These are phyloP conservation scores for Staphylotrichum tortipilum DNA, from an alignment of 495 filamentous ascomycete species.

Conservation along the genomic window DNA sequence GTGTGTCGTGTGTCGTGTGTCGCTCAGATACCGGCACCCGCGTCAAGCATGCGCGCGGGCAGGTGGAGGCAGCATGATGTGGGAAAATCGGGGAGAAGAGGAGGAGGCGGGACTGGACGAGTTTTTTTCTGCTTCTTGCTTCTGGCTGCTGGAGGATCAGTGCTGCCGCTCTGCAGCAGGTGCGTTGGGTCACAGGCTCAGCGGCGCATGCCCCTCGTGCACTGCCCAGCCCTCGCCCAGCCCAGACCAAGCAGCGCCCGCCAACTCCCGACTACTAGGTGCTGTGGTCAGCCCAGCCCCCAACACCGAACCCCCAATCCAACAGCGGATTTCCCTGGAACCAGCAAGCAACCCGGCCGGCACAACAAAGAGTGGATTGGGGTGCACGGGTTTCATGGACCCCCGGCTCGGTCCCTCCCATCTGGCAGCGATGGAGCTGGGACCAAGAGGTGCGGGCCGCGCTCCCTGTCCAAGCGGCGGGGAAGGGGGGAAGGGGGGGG, in stretches of 20 bases:
- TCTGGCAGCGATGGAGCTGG: slow-evolving; percentile 9
- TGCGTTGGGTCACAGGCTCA: slow-evolving; percentile 23
- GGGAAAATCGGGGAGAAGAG: slow-evolving; percentile 1
- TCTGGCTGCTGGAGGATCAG: slow-evolving; percentile 25
- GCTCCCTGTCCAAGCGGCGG: slow-evolving; percentile 2
- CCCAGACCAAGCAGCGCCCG: too few species aligned
- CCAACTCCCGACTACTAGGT: too few species aligned
- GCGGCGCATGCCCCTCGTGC: slow-evolving; percentile 10
- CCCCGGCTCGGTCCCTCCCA: slow-evolving; percentile 3
- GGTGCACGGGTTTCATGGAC: slow-evolving; percentile 4
- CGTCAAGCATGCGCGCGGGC: too few species aligned
- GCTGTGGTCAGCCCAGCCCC: too few species aligned
- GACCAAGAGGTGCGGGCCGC: slow-evolving; percentile 5
- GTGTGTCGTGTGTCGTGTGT: too few species aligned
- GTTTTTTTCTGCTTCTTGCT: too few species aligned
- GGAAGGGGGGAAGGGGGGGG: too few species aligned
- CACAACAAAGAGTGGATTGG: neutral
- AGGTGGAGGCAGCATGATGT: neutral
- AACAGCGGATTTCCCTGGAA: too few species aligned
- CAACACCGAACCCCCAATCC: too few species aligned
- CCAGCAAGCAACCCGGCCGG: neutral
- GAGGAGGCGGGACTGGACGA: slow-evolving; percentile 1
- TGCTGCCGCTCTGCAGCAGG: slow-evolving; percentile 3
- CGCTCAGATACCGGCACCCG: too few species aligned
- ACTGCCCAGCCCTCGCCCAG: too few species aligned